A percentile compares a stretch with the other conserved stretches of the same genome.
Evolutionary conservation across 345 rosid genomes (phyloP).

Genomic region (Heritiera fomes): DNA sequence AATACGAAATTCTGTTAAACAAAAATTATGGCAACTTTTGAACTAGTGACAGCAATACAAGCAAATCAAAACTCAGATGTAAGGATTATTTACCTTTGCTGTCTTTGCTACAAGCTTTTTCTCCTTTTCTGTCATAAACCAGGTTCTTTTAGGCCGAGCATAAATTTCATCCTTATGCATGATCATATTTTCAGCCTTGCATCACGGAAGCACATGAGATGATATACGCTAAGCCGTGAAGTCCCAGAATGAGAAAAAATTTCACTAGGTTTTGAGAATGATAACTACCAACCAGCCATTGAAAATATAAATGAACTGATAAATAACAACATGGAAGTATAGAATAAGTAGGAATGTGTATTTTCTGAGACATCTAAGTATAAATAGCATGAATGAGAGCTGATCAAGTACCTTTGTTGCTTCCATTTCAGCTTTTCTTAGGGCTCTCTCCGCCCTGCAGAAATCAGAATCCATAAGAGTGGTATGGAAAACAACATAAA

Average conservation of each 20-base stretch:
- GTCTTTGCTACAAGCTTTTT: conserved; percentile 69
- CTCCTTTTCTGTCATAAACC: conserved; percentile 91
- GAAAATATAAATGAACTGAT: not conserved
- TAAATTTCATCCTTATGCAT: conserved; percentile 79
- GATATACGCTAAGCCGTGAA: not conserved
- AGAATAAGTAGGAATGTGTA: not conserved
- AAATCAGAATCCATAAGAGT: conserved; percentile 26
- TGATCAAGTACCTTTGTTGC: conserved; percentile 68
- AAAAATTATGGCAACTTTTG: not conserved
- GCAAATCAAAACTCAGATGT: not conserved
- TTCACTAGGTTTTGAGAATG: not conserved
- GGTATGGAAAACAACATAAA: conserved; percentile 12
- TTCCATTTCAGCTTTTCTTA: conserved; percentile 97
- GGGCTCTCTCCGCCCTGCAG: conserved; percentile 81
- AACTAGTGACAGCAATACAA: not conserved
- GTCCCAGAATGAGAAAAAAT: not conserved
- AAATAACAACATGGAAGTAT: not conserved
- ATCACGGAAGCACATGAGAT: conserved; percentile 21
- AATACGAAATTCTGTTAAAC: not conserved
- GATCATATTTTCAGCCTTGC: conserved; percentile 91
- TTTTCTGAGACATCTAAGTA: not conserved
- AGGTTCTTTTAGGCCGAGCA: conserved; percentile 87
- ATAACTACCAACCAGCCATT: not conserved
- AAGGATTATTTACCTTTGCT: conserved; percentile 52
- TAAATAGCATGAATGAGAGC: conserved; percentile 5